A percentile compares a stretch with the other conserved stretches of the same genome.
phyloP scores from a whole-genome alignment of 345 rosid species.

The Eutrema heterophyllum region DNA sequence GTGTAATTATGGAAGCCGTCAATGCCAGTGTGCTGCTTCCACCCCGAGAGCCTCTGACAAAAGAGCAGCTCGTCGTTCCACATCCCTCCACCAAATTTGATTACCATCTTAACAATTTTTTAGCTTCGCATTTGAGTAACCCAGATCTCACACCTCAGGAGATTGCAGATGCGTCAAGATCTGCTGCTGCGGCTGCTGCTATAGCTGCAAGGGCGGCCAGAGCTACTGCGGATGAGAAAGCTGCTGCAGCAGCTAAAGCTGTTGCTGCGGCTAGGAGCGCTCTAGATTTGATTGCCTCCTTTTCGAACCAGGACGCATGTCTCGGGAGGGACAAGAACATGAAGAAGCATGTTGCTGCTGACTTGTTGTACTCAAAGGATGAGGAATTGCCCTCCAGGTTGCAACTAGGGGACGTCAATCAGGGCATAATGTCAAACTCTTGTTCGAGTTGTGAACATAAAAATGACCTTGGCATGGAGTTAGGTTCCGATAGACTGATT shows the following conservation, averaged over 20 bases:
- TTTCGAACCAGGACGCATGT: constrained; percentile 41
- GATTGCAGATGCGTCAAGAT: constrained; percentile 59
- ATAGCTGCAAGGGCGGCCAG: constrained; percentile 69
- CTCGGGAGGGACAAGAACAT: constrained; percentile 45
- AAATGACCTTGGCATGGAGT: neutral
- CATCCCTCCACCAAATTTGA: constrained; percentile 37
- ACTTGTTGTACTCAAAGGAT: constrained; percentile 63
- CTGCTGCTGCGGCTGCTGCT: constrained; percentile 51
- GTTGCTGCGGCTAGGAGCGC: constrained; percentile 68
- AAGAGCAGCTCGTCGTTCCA: neutral
- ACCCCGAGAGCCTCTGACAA: neutral
- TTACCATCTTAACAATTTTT: constrained; percentile 44
- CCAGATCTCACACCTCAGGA: constrained; percentile 59
- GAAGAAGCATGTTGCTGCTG: constrained; percentile 71
- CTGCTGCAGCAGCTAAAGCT: constrained; percentile 67
- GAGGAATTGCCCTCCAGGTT: constrained; percentile 57
- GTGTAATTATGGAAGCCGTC: constrained; percentile 12
- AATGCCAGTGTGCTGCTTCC: neutral
- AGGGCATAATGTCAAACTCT: constrained; percentile 57
- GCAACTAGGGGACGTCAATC: constrained; percentile 61
- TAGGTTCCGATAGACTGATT: neutral
- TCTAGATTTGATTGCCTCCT: constrained; percentile 63
- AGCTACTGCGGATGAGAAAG: constrained; percentile 77
- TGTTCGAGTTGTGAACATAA: constrained; percentile 35
- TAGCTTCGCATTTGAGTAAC: constrained; percentile 40